Evolutionary conservation across 805 yeast genomes (phyloP), one percentile per base, ranked within the genome.

Genomic region (Lipomyces anomalus): DNA sequence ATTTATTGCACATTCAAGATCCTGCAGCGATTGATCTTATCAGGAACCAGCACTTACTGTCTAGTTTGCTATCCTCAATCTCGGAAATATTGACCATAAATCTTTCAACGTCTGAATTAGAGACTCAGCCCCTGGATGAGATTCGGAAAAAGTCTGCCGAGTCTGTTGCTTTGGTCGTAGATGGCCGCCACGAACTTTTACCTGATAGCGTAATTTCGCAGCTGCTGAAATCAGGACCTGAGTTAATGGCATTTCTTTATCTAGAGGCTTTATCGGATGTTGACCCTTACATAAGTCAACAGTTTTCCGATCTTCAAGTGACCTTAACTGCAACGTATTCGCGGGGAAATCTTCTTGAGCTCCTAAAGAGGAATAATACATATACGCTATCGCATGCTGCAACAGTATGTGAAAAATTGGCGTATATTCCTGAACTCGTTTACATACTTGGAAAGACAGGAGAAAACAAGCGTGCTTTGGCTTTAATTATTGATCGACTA

Each of bases 381-480:
- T 77, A 81, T 54, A 75, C 84, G 50, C 75, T 88, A 18, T 21
- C 22, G 3, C 21, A 50, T 44, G 95, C 96, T 0, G 76, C 89
- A n/a, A 63, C 66, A 11, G 61, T 82, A 1, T 85, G 95, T 57
- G 79, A 79, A 48, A 47, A 61, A 7, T 67, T 71, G 20, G 71
- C 71, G 1, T 71, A 74, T 34, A 72, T 71, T 34, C 78, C 81
- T 34, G 97, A 90, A 58, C 69, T 88, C 34, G 95, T 92, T 0
- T 88, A 78, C 58, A 64, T 92, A 24, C 72, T 86, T 50, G 94
- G 95, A 3, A 78, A 79, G 56, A 80, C 84, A 22, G 97, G 98
- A 1, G 84, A 84, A 54, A 78, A 80, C 46, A 74, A 73, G 50
- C 75, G 78, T 50, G 97, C 97, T 0, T 66, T 90, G 56, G 74